Conservation (phyloP, 176 grass and related monocot species). For the Cocos nucifera region DNA sequence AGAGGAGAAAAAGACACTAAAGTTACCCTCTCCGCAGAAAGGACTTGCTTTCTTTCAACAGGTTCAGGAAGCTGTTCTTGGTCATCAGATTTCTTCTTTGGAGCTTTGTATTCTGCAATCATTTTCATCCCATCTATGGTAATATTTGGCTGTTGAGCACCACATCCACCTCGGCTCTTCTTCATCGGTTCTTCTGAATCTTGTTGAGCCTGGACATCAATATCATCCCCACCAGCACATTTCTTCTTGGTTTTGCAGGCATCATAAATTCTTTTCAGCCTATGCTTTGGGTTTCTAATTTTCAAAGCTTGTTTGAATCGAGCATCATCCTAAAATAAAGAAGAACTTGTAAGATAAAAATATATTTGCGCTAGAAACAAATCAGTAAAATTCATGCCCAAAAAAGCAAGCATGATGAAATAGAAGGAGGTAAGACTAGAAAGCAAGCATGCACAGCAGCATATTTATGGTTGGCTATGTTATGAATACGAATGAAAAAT, state of each 20-base stretch:
- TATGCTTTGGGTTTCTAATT: slow-evolving; percentile 80
- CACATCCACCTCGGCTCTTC: slow-evolving; percentile 73
- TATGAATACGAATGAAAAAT: too few species aligned
- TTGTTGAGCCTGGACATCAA: slow-evolving; percentile 70
- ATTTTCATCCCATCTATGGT: slow-evolving; percentile 99
- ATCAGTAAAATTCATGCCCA: background rate
- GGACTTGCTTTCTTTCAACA: slow-evolving; percentile 84
- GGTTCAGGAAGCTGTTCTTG: slow-evolving; percentile 95
- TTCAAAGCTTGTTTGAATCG: slow-evolving; percentile 98
- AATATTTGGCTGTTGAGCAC: slow-evolving; percentile 97
- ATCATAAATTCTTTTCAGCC: slow-evolving; percentile 94
- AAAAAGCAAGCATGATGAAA: background rate
- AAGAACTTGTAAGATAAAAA: background rate
- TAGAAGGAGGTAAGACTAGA: background rate
- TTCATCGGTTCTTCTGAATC: slow-evolving; percentile 72
- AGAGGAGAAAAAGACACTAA: slow-evolving; percentile 1
- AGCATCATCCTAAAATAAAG: slow-evolving; percentile 54
- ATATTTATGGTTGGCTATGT: too few species aligned
- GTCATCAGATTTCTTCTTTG: slow-evolving; percentile 90
- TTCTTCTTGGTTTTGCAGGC: slow-evolving; percentile 94
- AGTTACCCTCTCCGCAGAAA: slow-evolving; percentile 83
- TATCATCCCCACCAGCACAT: slow-evolving; percentile 79
- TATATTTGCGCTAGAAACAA: background rate
- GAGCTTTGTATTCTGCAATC: slow-evolving; percentile 88
- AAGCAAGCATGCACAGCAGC: too few species aligned